Percentiles rank a stretch among this genome's conserved stretches.
Conservation (phyloP, 371 early-diverging fungal species). For the Mortierella sp. region DNA sequence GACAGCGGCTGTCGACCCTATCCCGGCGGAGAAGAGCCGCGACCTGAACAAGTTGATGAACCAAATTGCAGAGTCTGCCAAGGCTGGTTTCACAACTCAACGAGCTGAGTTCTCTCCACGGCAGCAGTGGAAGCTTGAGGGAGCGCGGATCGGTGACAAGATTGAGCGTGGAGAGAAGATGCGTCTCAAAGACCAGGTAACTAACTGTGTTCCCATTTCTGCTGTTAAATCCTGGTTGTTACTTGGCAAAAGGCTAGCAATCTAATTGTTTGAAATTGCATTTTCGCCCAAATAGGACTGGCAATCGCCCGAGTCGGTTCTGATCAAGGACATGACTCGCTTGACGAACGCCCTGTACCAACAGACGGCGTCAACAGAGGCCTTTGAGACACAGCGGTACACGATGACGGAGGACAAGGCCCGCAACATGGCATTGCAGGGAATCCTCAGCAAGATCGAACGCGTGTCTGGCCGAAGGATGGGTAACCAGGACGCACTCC, state of each 20-base stretch:
- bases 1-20: slow-evolving; percentile 1
- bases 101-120: slow-evolving; percentile 47
- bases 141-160: slow-evolving; percentile 36
- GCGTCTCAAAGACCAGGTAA: slow-evolving; percentile 51
- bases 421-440: slow-evolving; percentile 42
- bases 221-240: neutral
- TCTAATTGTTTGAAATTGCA: neutral
- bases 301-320: slow-evolving; percentile 59
- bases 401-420: slow-evolving; percentile 53
- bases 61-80: slow-evolving; percentile 47
- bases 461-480: slow-evolving; percentile 45
- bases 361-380: slow-evolving; percentile 38
- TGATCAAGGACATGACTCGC: slow-evolving; percentile 61
- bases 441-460: slow-evolving; percentile 55
- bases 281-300: slow-evolving; percentile 54
- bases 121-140: slow-evolving; percentile 51
- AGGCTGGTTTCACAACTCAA: slow-evolving; percentile 26
- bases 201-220: neutral
- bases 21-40: slow-evolving; percentile 10
- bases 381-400: slow-evolving; percentile 47
- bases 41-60: slow-evolving; percentile 51
- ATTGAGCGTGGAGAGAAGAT: slow-evolving; percentile 50
- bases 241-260: neutral
- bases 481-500: slow-evolving; percentile 48
- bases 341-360: slow-evolving; percentile 70